phyloP scores from a whole-genome alignment of 192 early-diverging fungal species.

The Entomortierella beljakovae region DNA sequence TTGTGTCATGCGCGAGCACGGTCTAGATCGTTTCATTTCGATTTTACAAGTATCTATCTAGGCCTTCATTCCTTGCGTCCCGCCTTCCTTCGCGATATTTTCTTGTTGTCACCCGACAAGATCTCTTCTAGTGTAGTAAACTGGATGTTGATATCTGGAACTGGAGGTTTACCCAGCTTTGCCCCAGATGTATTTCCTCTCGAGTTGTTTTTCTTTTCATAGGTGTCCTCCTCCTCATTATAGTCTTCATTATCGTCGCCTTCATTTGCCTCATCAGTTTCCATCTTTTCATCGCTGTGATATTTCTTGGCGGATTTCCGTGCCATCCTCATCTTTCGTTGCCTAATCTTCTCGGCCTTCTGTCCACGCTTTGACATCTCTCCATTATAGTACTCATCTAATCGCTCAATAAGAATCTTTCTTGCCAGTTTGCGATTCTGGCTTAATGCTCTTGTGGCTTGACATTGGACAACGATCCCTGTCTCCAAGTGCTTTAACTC shows the following conservation, averaged over 20 bases:
- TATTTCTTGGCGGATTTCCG: slow-evolving; percentile 48
- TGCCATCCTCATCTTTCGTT: slow-evolving; percentile 48
- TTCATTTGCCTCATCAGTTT: not conserved
- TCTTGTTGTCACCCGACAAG: slow-evolving; percentile 32
- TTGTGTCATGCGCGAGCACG: not conserved
- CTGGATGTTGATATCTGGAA: slow-evolving; percentile 10
- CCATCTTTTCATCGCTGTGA: not conserved
- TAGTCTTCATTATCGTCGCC: not conserved
- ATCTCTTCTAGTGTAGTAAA: slow-evolving; percentile 31
- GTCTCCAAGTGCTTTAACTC: slow-evolving; percentile 80
- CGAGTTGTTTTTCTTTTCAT: not conserved
- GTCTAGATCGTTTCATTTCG: not conserved
- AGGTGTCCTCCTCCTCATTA: not conserved
- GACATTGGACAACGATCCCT: slow-evolving; percentile 74
- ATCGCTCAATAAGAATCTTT: slow-evolving; percentile 69
- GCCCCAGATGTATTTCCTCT: not conserved
- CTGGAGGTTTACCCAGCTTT: not conserved
- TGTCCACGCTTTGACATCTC: slow-evolving; percentile 67
- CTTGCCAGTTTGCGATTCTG: slow-evolving; percentile 80
- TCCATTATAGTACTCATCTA: slow-evolving; percentile 79
- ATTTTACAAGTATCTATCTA: not conserved
- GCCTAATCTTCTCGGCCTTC: slow-evolving; percentile 71
- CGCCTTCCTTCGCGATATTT: slow-evolving; percentile 29
- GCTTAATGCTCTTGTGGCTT: slow-evolving; percentile 77
- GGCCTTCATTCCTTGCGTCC: slow-evolving; percentile 5